Base-by-base conservation (phyloP, 331 rosid species). In the Quercus phellos region DNA sequence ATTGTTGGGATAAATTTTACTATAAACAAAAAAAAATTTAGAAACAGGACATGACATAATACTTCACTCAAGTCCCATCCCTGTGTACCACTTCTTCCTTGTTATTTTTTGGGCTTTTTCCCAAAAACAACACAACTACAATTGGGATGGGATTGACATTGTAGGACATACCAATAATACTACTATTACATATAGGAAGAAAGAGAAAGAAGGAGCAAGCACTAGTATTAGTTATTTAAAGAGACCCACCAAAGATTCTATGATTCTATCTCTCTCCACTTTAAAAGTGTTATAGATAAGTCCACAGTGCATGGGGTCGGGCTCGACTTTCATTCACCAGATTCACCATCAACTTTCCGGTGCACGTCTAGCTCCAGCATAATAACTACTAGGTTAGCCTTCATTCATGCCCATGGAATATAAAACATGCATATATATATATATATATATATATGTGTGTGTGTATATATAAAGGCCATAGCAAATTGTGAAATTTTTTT, bases 241-340 rank as follows among this genome's bases (percentile, higher is more conserved):
- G 46, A 79, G 84, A 83, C 84, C 91, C 82, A 77, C 87, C 77
- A 74, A 78, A 85, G 87, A 80, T 78, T 90, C 86, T 84, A 64
- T 55, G 11, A 24, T 76, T 63, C 80, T 32, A 78, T 38, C 73
- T 80, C 35, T 73, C 51, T 8, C 85, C 86, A 77, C 81, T 82
- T 68, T 68, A 22, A 78, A 86, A 84, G 77, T 72, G 79, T 51
- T 74, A 85, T 79, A 78, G 88, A 86, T 87, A 77, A 86, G 76
- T 80, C 78, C 87, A 74, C 76, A 73, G 55, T 83, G 87, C 76
- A 79, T 81, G 87, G 90, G 87, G 85, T 74, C 84, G 54, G 82
- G 87, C 38, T 74, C 79, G 70, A 82, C 21, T 73, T 74, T 83
- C 83, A 85, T 78, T 72, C 80, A 22, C 51, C 73, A 70, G 34